Conservation (phyloP, 306 rosid species). For the Spatholobus suberectus region DNA sequence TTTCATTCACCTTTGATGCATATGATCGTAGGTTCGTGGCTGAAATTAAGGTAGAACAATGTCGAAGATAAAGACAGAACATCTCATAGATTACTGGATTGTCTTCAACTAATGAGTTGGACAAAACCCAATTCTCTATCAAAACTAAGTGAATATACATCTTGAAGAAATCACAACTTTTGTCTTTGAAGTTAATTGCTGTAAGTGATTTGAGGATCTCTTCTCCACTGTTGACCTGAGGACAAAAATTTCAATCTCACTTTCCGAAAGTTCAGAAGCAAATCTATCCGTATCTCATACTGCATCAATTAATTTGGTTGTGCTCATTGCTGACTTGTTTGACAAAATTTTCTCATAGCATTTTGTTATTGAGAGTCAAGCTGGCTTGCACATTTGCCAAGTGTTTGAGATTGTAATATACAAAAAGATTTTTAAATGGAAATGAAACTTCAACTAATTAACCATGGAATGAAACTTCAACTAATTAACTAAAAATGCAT, state of each 20-base stretch:
- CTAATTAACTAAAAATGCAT: slow-evolving; percentile 11
- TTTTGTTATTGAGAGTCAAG: not conserved
- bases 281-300: slow-evolving; percentile 28
- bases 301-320: slow-evolving; percentile 19
- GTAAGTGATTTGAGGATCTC: slow-evolving; percentile 63
- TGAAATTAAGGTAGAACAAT: slow-evolving; percentile 76
- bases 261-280: slow-evolving; percentile 9
- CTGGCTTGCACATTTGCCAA: slow-evolving; percentile 20
- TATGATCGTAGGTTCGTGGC: slow-evolving; percentile 80
- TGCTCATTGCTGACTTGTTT: slow-evolving; percentile 6
- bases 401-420: slow-evolving; percentile 1
- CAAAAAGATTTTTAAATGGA: not conserved
- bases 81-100: slow-evolving; percentile 59
- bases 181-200: slow-evolving; percentile 70
- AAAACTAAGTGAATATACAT: slow-evolving; percentile 75
- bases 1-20: slow-evolving; percentile 75
- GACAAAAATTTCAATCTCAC: slow-evolving; percentile 18
- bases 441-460: not conserved
- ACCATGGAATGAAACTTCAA: not conserved
- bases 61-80: slow-evolving; percentile 67
- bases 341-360: not conserved
- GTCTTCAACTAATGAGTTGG: slow-evolving; percentile 47
- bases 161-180: slow-evolving; percentile 72
- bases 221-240: slow-evolving; percentile 65
- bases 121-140: slow-evolving; percentile 82